Conservation (phyloP, 2,329 filamentous ascomycete genomes). For the Daldinia eschscholtzii region DNA sequence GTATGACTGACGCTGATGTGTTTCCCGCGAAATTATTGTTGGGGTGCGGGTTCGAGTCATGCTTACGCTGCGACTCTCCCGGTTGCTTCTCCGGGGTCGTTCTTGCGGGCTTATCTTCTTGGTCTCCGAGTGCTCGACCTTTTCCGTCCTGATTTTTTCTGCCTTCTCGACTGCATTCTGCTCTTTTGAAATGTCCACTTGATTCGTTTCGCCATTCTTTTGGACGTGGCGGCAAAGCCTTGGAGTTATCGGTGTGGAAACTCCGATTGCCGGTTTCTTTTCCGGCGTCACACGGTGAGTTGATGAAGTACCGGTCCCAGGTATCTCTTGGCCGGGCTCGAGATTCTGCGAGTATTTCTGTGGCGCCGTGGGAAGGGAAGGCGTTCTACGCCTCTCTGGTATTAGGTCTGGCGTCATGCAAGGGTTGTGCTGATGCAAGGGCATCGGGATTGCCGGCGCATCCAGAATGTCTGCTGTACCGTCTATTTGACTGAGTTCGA, state of each 20-base stretch:
- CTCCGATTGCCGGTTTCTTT: conserved; percentile 28
- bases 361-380: conserved; percentile 48
- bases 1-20: conserved; percentile 24
- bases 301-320: conserved; percentile 47
- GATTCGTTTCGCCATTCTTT: conserved; percentile 23
- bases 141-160: conserved; percentile 20
- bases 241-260: conserved; percentile 35
- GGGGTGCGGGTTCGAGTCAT: not conserved
- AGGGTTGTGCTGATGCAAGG: conserved; percentile 21
- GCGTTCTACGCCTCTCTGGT: conserved; percentile 27
- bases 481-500: conserved; percentile 20
- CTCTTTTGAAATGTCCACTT: conserved; percentile 11
- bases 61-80: conserved; percentile 12
- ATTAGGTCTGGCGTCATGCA: conserved; percentile 25
- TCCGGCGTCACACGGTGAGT: conserved; percentile 32
- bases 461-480: conserved; percentile 17
- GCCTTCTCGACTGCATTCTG: not conserved
- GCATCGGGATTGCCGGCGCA: conserved; percentile 25
- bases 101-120: conserved; percentile 10
- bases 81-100: conserved; percentile 12
- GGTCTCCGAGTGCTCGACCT: conserved; percentile 7
- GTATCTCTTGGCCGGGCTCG: conserved; percentile 45
- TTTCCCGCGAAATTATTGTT: conserved; percentile 16
- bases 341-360: conserved; percentile 49
- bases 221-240: conserved; percentile 25